Evolutionary conservation across 164 flowering plant genomes (phyloP).

Genomic region (Magnolia changhungtana): DNA sequence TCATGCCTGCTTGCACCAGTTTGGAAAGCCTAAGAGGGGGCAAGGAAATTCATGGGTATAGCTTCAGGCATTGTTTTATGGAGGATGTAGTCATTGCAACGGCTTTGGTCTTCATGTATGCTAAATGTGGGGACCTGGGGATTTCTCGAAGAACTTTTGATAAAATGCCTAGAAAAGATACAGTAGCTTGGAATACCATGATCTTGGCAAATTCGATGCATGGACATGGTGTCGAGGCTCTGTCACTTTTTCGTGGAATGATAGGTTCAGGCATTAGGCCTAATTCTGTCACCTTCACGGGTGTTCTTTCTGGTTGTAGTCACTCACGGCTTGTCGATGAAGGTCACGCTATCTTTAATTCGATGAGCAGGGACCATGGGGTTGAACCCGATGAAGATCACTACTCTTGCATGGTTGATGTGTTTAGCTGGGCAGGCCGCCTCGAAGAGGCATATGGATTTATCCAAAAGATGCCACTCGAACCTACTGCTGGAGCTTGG

Average conservation of each 20-base stretch:
- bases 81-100: slow-evolving; percentile 37
- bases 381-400: slow-evolving; percentile 52
- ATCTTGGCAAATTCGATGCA: slow-evolving; percentile 63
- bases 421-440: slow-evolving; percentile 54
- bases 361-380: slow-evolving; percentile 37
- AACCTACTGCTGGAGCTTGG: slow-evolving; percentile 57
- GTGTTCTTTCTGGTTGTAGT: slow-evolving; percentile 56
- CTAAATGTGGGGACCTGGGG: slow-evolving; percentile 55
- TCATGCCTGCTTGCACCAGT: slow-evolving; percentile 47
- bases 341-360: slow-evolving; percentile 35
- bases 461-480: slow-evolving; percentile 48
- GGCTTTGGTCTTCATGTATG: slow-evolving; percentile 54
- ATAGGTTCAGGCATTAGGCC: slow-evolving; percentile 40
- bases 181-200: slow-evolving; percentile 62
- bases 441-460: slow-evolving; percentile 49
- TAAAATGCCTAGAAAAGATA: slow-evolving; percentile 36
- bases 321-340: slow-evolving; percentile 54
- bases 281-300: slow-evolving; percentile 51
- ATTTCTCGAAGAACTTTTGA: slow-evolving; percentile 34
- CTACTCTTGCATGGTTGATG: slow-evolving; percentile 57
- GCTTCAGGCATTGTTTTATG: slow-evolving; percentile 26
- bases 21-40: slow-evolving; percentile 43
- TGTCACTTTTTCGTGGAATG: slow-evolving; percentile 48
- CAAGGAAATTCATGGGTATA: slow-evolving; percentile 48
- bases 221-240: slow-evolving; percentile 47